Percentiles rank a stretch among this genome's conserved stretches.
Evolutionary conservation across 2,329 filamentous ascomycete species (phyloP).

Genomic region (Claviceps purpurea): DNA sequence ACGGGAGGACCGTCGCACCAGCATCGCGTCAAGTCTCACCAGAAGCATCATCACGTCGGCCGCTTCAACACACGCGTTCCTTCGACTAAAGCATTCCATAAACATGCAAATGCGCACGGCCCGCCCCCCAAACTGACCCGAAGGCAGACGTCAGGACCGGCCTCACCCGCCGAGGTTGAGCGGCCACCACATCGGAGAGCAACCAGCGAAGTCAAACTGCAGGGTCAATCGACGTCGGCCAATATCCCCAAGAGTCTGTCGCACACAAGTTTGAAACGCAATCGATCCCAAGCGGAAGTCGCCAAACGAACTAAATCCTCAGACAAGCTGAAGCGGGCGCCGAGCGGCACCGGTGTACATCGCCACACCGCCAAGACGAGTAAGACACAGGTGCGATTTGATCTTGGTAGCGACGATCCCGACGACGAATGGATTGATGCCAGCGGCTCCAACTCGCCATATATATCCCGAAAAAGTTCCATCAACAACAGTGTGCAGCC

Average conservation of each 20-base stretch:
- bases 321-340: conserved; percentile 38
- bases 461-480: conserved; percentile 33
- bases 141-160: conserved; percentile 29
- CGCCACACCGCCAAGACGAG: conserved; percentile 24
- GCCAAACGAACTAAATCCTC: conserved; percentile 36
- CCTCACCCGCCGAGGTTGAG: conserved; percentile 21
- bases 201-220: conserved; percentile 37
- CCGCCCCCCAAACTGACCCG: conserved; percentile 26
- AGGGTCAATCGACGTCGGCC: conserved; percentile 28
- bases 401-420: conserved; percentile 39
- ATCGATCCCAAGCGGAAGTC: conserved; percentile 45
- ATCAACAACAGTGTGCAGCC: conserved; percentile 36
- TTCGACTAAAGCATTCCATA: conserved; percentile 35
- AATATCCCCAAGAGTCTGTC: conserved; percentile 42
- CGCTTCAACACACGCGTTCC: conserved; percentile 39
- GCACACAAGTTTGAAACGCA: conserved; percentile 43
- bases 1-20: conserved; percentile 13
- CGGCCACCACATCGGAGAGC: conserved; percentile 31
- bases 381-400: conserved; percentile 48
- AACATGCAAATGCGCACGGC: conserved; percentile 19
- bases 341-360: conserved; percentile 35
- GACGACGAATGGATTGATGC: conserved; percentile 55
- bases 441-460: conserved; percentile 48
- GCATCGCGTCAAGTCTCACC: conserved; percentile 18
- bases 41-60: conserved; percentile 22